These are phyloP conservation scores for Cryptosporidium felis DNA, from an alignment of 169 alveolate genomes.

Conservation along the genomic window DNA sequence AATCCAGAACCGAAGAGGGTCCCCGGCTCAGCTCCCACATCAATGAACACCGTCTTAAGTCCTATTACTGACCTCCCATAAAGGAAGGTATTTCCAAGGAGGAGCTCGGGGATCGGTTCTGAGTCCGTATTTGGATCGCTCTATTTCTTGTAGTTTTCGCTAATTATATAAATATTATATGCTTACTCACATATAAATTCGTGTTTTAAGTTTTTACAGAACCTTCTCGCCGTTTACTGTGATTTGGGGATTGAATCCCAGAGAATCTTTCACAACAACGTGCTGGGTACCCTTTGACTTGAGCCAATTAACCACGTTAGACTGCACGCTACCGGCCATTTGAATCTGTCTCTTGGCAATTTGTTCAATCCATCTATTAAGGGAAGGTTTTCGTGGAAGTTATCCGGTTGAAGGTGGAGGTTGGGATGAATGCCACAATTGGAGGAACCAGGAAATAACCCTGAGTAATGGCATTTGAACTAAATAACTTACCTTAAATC, in stretches of 20 bases:
- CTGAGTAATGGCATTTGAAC: too few relatives aligned
- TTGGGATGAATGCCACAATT: too few relatives aligned
- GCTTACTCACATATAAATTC: background rate
- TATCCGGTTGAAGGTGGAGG: too few relatives aligned
- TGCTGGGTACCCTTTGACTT: conserved; percentile 58
- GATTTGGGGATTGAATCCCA: conserved; percentile 56
- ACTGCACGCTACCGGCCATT: conserved; percentile 53
- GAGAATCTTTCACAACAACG: conserved; percentile 56
- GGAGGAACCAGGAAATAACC: too few relatives aligned
- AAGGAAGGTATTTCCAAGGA: background rate
- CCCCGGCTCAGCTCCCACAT: background rate
- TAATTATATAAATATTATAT: background rate
- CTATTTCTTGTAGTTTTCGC: background rate
- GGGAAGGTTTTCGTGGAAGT: background rate
- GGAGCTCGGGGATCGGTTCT: background rate
- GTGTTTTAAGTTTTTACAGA: background rate
- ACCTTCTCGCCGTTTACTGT: conserved; percentile 66
- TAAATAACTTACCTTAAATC: conserved; percentile 67
- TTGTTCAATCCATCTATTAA: conserved; percentile 65
- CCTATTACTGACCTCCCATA: background rate
- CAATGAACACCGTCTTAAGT: conserved; percentile 43
- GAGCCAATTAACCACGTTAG: conserved; percentile 62
- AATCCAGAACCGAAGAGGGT: background rate
- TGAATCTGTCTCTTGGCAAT: conserved; percentile 57
- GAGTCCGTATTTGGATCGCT: background rate